Evolutionary conservation across 192 early-diverging fungal genomes (phyloP).

Genomic region (Linnemannia elongata): DNA sequence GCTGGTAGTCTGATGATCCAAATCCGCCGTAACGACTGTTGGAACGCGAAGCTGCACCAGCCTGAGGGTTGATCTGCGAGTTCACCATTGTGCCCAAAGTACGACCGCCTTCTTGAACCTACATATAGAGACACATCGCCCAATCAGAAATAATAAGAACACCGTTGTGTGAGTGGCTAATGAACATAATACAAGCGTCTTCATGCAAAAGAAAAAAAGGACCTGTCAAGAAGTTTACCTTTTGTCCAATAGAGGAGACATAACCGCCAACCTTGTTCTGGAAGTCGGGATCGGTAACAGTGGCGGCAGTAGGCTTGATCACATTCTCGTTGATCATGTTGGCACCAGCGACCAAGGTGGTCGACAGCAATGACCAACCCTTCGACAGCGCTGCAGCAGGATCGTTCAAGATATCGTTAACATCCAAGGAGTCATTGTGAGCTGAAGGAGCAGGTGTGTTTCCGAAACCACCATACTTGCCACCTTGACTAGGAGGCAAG

Average conservation of each 20-base stretch:
- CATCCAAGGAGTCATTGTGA: constrained; percentile 52
- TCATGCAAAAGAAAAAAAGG: not conserved
- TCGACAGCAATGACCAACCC: constrained; percentile 75
- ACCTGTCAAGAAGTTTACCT: constrained; percentile 41
- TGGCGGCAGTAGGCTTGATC: constrained; percentile 73
- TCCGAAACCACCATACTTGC: constrained; percentile 83
- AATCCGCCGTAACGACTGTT: constrained; percentile 46
- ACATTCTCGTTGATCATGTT: constrained; percentile 74
- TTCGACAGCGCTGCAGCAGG: constrained; percentile 76
- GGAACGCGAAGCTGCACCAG: constrained; percentile 18
- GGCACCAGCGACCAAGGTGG: constrained; percentile 69
- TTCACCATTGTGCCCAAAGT: constrained; percentile 50
- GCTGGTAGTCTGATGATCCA: constrained; percentile 44
- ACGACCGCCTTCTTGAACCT: constrained; percentile 59
- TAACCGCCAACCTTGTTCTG: constrained; percentile 72
- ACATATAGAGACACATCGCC: not conserved
- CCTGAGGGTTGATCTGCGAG: constrained; percentile 38
- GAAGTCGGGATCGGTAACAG: constrained; percentile 76
- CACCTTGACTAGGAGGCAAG: constrained; percentile 82
- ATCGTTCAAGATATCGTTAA: constrained; percentile 77
- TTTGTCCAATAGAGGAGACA: constrained; percentile 69
- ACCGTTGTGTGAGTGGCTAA: not conserved
- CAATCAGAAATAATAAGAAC: not conserved
- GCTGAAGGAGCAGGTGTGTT: constrained; percentile 60
- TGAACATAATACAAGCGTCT: not conserved